Conservation (phyloP, 768 basidiomycete species). For the Lactifluus pinguis region DNA sequence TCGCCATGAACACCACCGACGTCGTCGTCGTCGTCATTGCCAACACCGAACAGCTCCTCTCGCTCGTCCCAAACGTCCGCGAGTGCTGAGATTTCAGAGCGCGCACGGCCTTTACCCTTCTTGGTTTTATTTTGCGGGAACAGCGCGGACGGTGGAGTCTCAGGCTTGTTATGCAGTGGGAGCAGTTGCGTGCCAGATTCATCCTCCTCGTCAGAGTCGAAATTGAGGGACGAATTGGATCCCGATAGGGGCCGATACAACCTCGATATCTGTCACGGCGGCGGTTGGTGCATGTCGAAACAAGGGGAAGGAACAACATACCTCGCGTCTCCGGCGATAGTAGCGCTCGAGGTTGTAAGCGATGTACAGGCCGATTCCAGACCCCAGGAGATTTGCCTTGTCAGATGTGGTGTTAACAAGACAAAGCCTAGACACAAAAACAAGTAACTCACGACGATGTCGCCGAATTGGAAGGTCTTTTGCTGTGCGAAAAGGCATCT, state of each 20-base stretch:
- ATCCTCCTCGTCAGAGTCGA: conserved; percentile 46
- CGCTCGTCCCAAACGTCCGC: conserved; percentile 70
- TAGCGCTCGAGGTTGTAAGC: conserved; percentile 65
- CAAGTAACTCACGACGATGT: conserved; percentile 48
- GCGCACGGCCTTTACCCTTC: conserved; percentile 14
- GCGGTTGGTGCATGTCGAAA: background rate
- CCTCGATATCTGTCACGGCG: conserved; percentile 49
- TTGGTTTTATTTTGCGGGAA: background rate
- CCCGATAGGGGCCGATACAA: conserved; percentile 65
- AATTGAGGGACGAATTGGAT: conserved; percentile 28
- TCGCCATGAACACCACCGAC: background rate
- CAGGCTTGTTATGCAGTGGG: conserved; percentile 35
- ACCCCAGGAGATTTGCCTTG: conserved; percentile 75
- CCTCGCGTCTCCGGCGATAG: conserved; percentile 74
- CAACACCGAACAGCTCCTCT: conserved; percentile 66
- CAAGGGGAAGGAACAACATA: conserved; percentile 24
- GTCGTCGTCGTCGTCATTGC: conserved; percentile 46
- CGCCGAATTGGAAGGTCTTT: conserved; percentile 64
- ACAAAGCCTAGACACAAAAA: background rate
- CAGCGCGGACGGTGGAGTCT: conserved; percentile 6
- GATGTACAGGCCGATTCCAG: conserved; percentile 54
- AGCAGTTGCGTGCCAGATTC: conserved; percentile 47
- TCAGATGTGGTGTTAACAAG: background rate
- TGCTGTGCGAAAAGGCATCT: conserved; percentile 32
- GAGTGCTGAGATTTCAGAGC: conserved; percentile 24